phyloP scores from a whole-genome alignment of 2,329 filamentous ascomycete genomes.

The Purpureocillium takamizusanense region DNA sequence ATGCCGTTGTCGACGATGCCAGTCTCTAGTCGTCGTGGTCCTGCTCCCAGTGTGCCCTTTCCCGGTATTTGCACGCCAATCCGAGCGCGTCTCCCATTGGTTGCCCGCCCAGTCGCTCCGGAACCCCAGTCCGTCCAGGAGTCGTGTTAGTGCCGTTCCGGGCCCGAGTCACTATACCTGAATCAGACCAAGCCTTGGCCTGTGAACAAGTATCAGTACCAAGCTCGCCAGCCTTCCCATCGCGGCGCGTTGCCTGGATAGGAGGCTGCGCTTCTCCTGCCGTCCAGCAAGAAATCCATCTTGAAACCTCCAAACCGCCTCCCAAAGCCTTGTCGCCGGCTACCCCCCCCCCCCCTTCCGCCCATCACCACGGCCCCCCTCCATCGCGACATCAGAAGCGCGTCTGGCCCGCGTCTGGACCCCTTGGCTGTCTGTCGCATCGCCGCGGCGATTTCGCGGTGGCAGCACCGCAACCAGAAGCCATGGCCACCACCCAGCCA shows the following conservation, averaged over 20 bases:
- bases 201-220: slow-evolving; percentile 6
- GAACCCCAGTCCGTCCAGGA: too few species aligned
- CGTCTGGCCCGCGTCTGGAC: background rate
- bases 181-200: too few species aligned
- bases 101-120: too few species aligned
- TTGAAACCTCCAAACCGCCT: slow-evolving; percentile 6
- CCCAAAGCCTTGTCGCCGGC: slow-evolving; percentile 5
- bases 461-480: slow-evolving; percentile 9
- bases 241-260: slow-evolving; percentile 4
- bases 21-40: too few species aligned
- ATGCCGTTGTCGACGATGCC: too few species aligned
- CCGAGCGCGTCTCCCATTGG: too few species aligned
- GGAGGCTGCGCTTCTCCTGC: slow-evolving; percentile 10
- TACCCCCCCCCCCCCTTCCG: slow-evolving; percentile 7
- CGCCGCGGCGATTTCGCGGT: slow-evolving; percentile 26
- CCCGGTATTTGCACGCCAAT: too few species aligned
- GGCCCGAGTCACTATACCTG: background rate
- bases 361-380: slow-evolving; percentile 7
- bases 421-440: slow-evolving; percentile 17
- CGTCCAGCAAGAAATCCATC: slow-evolving; percentile 16
- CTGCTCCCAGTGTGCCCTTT: too few species aligned
- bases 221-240: slow-evolving; percentile 5
- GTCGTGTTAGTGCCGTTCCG: background rate
- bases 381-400: slow-evolving; percentile 5
- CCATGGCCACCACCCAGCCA: slow-evolving; percentile 25